Base-by-base conservation (phyloP, 768 basidiomycete genomes). In the Agrocybe chaxingu region DNA sequence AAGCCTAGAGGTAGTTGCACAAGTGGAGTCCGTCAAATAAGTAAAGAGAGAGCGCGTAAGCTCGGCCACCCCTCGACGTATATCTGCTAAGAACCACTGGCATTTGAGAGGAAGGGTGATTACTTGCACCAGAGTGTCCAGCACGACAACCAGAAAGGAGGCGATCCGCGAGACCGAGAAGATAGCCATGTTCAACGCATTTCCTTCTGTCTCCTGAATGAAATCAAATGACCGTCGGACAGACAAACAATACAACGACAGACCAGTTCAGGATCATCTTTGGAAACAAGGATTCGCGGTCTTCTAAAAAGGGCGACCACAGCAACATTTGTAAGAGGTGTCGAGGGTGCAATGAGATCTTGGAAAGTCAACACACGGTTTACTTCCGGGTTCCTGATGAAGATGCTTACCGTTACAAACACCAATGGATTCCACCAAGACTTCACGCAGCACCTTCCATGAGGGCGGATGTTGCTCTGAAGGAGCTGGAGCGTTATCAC, bases 21-120 rank as follows among this genome's bases (percentile, higher is more conserved):
- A 57, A 24, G 33, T 34, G 8, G 61, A 52, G 24, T 48, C 50
- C 37, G 64, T 32, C 37, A 44, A 60, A 47, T 61, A 52, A 43
- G 79, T 66, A 52, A 81, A 75, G 18, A 73, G 64, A 31, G 66
- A 62, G 31, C 70, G 62, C 29, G 72, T 58, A 11, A 74, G 61
- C 33, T 74, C 73, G 10, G 72, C 65, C 8, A 73, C 62, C 31
- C 65, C 69, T 32, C 74, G 76, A 41, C 71, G 56, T 38, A 81
- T 56, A 56, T 85, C 80, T 11, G 64, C 59, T 7, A 83, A 67
- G 44, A 81, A 78, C 67, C 76, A 77, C 32, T 75, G 72, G 9
- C 70, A 74, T 38, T 71, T 69, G 9, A 78, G 62, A 1, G 75
- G 59, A 3, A 75, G 73, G 37, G 63, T 66, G 41, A 84, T 50